phyloP scores from a whole-genome alignment of 495 filamentous ascomycete genomes.

The Stereocaulon alpinum region DNA sequence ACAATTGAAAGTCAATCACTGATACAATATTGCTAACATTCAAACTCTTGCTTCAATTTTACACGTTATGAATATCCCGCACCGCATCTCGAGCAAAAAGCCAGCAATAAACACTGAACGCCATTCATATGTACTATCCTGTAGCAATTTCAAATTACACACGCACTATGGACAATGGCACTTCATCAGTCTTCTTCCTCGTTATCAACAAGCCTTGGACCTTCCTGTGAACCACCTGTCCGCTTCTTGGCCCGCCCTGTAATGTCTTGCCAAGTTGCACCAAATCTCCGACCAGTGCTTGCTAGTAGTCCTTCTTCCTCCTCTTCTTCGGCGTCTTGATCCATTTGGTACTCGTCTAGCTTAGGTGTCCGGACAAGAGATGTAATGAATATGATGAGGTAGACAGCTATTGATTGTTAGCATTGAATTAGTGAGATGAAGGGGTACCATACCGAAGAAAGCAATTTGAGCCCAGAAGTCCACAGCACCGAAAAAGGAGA shows the following conservation, averaged over 20 bases:
- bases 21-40: not conserved
- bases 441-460: constrained; percentile 54
- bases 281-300: constrained; percentile 65
- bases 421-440: not conserved
- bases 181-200: constrained; percentile 10
- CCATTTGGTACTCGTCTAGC: constrained; percentile 60
- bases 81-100: not conserved
- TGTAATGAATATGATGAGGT: constrained; percentile 64
- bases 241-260: constrained; percentile 41
- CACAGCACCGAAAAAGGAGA: constrained; percentile 88
- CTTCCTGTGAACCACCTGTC: constrained; percentile 6
- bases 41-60: not conserved
- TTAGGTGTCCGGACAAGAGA: constrained; percentile 71
- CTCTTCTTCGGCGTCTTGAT: constrained; percentile 85
- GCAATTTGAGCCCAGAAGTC: constrained; percentile 92
- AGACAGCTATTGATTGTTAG: constrained; percentile 43
- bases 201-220: constrained; percentile 9
- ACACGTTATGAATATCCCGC: too few species aligned
- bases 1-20: too few species aligned
- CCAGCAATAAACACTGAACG: not conserved
- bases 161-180: not conserved
- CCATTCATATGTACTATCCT: not conserved
- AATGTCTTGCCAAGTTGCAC: constrained; percentile 83
- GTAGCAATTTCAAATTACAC: not conserved
- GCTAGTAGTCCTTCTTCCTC: constrained; percentile 89